Conservation (phyloP, 2,329 filamentous ascomycete genomes). For the Ilyonectria mors-panacis region DNA sequence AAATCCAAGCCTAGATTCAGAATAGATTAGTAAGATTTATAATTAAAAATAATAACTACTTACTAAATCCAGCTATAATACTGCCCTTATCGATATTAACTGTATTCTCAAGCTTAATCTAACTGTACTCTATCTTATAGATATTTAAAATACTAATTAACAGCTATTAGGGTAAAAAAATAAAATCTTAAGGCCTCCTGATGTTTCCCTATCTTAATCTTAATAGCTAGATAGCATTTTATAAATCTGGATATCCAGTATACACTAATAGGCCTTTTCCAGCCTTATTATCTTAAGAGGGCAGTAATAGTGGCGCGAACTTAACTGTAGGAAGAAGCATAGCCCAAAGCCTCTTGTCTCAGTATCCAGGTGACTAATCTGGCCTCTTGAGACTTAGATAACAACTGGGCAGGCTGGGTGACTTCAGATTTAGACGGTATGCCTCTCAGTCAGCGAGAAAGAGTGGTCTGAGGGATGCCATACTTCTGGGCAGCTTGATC, state of each 20-base stretch:
- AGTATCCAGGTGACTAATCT: background rate
- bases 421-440: background rate
- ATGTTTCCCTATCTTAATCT: constrained; percentile 10
- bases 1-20: background rate
- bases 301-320: constrained; percentile 8
- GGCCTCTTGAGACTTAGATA: too few species aligned
- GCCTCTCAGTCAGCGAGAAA: constrained; percentile 15
- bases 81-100: background rate
- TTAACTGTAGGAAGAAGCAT: constrained; percentile 27
- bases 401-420: too few species aligned
- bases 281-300: too few species aligned
- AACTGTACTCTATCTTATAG: background rate
- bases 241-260: constrained; percentile 19
- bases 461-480: constrained; percentile 11
- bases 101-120: constrained; percentile 13
- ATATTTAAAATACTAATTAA: constrained; percentile 2
- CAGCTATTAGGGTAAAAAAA: background rate
- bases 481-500: constrained; percentile 17
- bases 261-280: background rate
- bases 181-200: too few species aligned
- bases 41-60: background rate
- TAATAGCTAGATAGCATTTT: background rate
- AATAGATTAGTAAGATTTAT: background rate
- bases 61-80: constrained; percentile 7
- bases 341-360: constrained; percentile 15